These are phyloP conservation scores for Neurospora terricola DNA, from an alignment of 495 filamentous ascomycete species.

Conservation along the genomic window DNA sequence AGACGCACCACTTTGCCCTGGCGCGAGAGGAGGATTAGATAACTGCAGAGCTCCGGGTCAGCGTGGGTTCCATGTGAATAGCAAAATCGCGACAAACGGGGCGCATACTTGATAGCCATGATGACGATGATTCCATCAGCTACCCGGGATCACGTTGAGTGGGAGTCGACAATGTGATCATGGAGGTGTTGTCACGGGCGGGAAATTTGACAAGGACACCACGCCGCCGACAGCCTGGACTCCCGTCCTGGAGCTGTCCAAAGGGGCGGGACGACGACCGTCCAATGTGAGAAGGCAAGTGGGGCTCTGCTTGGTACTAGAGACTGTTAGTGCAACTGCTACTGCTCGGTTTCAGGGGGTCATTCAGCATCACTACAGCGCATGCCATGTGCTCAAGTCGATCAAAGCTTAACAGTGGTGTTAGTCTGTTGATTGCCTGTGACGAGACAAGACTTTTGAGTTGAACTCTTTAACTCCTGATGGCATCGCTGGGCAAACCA, in stretches of 20 bases:
- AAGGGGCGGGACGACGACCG: not conserved
- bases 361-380: not conserved
- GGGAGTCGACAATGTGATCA: not conserved
- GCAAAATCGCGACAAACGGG: not conserved
- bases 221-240: not conserved
- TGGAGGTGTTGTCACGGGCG: not conserved
- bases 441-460: not conserved
- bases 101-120: slow-evolving; percentile 40
- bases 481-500: not conserved
- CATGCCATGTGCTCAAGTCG: not conserved
- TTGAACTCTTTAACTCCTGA: not conserved
- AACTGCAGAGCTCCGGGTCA: slow-evolving; percentile 45
- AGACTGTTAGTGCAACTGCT: not conserved
- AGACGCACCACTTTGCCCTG: slow-evolving; percentile 95
- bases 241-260: not conserved
- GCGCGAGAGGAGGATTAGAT: slow-evolving; percentile 90
- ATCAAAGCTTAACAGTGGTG: not conserved
- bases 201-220: not conserved
- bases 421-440: not conserved
- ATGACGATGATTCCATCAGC: slow-evolving; percentile 26
- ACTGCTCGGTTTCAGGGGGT: not conserved
- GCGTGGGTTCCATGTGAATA: not conserved
- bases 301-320: not conserved
- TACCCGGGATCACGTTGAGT: slow-evolving; percentile 2
- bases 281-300: not conserved